These are phyloP conservation scores for Plasmopara viticola DNA, from an alignment of 352 stramenopile genomes.

Conservation along the genomic window DNA sequence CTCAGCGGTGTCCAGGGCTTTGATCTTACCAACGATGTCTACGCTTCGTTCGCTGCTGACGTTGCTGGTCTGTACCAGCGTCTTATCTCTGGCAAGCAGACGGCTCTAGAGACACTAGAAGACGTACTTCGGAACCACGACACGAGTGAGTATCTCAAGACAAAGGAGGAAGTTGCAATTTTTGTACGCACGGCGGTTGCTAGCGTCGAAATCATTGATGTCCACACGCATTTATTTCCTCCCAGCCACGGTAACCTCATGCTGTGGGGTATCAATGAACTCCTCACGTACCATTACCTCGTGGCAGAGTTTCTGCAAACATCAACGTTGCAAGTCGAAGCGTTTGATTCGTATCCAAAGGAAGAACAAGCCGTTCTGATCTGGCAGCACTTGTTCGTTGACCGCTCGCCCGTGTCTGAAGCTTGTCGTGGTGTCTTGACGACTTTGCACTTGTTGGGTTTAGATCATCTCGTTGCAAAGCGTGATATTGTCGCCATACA, in stretches of 20 bases:
- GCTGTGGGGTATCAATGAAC: constrained; percentile 90
- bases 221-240: constrained; percentile 93
- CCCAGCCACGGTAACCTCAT: constrained; percentile 87
- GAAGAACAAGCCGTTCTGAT: constrained; percentile 81
- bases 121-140: constrained; percentile 35
- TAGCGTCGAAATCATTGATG: constrained; percentile 29
- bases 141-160: constrained; percentile 36
- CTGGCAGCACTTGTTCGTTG: constrained; percentile 90
- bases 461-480: constrained; percentile 66
- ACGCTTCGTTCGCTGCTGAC: constrained; percentile 39
- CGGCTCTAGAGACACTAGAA: constrained; percentile 29
- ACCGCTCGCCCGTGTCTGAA: constrained; percentile 86
- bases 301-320: constrained; percentile 92
- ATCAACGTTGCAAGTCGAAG: constrained; percentile 58
- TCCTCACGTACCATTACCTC: constrained; percentile 95
- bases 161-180: constrained; percentile 20
- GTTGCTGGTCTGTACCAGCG: constrained; percentile 50
- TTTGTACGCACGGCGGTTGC: constrained; percentile 38
- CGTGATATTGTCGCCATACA: too few species aligned
- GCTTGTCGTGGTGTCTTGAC: constrained; percentile 89
- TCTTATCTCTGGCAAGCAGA: constrained; percentile 35
- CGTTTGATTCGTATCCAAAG: constrained; percentile 80
- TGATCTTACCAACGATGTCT: constrained; percentile 32
- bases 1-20: constrained; percentile 38
- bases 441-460: constrained; percentile 74